Conservation (phyloP, 2,329 filamentous ascomycete species). For the Pseudopyrenochaeta lycopersici region DNA sequence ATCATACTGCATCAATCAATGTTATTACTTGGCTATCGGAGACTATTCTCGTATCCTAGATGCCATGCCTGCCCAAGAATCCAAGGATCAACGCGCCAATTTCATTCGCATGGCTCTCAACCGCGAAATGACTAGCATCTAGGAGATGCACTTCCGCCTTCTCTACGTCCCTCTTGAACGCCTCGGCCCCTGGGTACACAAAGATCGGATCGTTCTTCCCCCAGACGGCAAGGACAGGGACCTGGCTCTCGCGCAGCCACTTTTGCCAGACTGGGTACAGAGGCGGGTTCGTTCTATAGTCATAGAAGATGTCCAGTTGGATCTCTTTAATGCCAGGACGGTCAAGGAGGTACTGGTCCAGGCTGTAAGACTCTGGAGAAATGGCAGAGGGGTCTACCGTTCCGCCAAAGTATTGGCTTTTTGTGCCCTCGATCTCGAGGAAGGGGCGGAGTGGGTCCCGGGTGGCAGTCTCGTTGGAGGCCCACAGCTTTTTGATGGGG, state of each 20-base stretch:
- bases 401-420: slow-evolving; percentile 58
- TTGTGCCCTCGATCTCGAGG: slow-evolving; percentile 30
- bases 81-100: slow-evolving; percentile 49
- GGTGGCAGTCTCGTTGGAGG: slow-evolving; percentile 24
- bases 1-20: background rate
- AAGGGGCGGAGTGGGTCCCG: slow-evolving; percentile 24
- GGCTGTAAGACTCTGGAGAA: slow-evolving; percentile 57
- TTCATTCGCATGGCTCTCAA: slow-evolving; percentile 47
- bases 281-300: slow-evolving; percentile 64
- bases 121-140: slow-evolving; percentile 67
- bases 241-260: slow-evolving; percentile 60
- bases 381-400: slow-evolving; percentile 46
- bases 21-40: too few species aligned
- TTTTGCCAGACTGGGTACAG: slow-evolving; percentile 66
- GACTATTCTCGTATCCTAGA: too few species aligned
- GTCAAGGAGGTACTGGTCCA: slow-evolving; percentile 64
- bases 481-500: slow-evolving; percentile 59
- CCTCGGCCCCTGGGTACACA: slow-evolving; percentile 61
- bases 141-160: slow-evolving; percentile 60
- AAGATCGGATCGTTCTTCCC: slow-evolving; percentile 66
- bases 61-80: slow-evolving; percentile 43
- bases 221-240: slow-evolving; percentile 67
- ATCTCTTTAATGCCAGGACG: slow-evolving; percentile 61
- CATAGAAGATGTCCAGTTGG: slow-evolving; percentile 66
- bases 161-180: slow-evolving; percentile 61